Evolutionary conservation across 352 stramenopile species (phyloP).

Genomic region (Thraustotheca clavata): DNA sequence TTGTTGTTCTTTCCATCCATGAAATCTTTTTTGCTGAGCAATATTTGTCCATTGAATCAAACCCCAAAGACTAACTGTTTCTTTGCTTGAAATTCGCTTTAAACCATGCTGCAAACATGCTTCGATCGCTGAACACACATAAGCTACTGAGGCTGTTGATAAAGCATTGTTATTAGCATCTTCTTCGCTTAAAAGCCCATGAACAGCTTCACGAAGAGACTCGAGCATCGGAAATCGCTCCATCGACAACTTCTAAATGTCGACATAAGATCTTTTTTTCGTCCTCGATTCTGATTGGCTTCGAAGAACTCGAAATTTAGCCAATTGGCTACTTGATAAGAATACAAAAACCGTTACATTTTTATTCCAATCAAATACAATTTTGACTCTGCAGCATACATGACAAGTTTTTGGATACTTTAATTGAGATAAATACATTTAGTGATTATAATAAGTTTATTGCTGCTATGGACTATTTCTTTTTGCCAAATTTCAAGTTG

Average conservation of each 20-base stretch:
- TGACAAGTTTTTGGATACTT: too few species aligned
- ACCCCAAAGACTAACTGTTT: constrained; percentile 16
- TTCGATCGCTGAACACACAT: constrained; percentile 9
- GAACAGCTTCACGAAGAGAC: constrained; percentile 3
- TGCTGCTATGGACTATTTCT: too few species aligned
- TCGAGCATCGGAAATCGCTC: background rate
- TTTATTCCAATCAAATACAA: too few species aligned
- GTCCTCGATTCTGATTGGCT: too few species aligned
- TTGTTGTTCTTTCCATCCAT: background rate
- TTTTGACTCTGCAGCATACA: too few species aligned
- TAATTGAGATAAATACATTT: too few species aligned
- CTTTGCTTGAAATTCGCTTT: constrained; percentile 11
- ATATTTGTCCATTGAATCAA: constrained; percentile 19
- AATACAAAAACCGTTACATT: too few species aligned
- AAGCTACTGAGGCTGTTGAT: background rate
- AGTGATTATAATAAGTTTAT: too few species aligned
- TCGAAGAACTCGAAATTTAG: too few species aligned
- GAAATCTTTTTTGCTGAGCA: constrained; percentile 10
- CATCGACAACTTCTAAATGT: constrained; percentile 3
- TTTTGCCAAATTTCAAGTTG: constrained; percentile 40
- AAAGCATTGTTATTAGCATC: background rate
- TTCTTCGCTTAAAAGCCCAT: constrained; percentile 2
- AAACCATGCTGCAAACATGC: constrained; percentile 12
- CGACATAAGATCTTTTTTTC: too few species aligned
- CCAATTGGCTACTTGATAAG: too few species aligned